Evolutionary conservation across 345 rosid species (phyloP).

Genomic region (Gossypium longicalyx): DNA sequence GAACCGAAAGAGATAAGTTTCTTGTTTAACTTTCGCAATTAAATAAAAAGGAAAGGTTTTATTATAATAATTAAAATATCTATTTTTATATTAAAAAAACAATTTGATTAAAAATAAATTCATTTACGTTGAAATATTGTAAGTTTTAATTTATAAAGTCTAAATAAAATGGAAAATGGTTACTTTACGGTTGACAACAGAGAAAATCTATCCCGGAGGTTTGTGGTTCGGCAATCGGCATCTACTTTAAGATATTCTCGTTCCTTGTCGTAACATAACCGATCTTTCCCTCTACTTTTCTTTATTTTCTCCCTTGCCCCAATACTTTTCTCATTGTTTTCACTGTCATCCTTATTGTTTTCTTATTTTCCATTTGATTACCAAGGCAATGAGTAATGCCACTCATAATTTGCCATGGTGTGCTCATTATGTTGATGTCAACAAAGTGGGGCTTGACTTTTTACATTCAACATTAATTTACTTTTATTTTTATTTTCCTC

Average conservation of each 20-base stretch:
- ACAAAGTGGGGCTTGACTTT: neutral
- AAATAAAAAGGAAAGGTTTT: too few relatives aligned
- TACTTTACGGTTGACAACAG: neutral
- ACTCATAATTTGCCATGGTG: neutral
- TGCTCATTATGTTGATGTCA: slow-evolving; percentile 7
- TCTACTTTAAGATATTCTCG: slow-evolving; percentile 29
- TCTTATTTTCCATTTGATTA: neutral
- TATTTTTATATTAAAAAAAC: too few relatives aligned
- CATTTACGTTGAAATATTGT: too few relatives aligned
- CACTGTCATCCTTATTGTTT: neutral
- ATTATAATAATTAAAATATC: too few relatives aligned
- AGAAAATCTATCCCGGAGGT: neutral
- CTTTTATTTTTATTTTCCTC: too few relatives aligned
- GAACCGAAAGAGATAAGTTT: too few relatives aligned
- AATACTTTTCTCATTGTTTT: neutral
- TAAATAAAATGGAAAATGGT: too few relatives aligned
- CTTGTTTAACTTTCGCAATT: too few relatives aligned
- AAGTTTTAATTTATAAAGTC: too few relatives aligned
- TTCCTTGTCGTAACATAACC: slow-evolving; percentile 31
- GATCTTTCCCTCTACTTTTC: neutral
- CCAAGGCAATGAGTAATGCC: neutral
- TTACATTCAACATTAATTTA: too few relatives aligned
- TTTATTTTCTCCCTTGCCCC: neutral
- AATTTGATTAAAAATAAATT: too few relatives aligned
- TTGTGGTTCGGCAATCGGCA: slow-evolving; percentile 21